Percentiles rank a stretch among this genome's conserved stretches.
Conservation (phyloP, 2,329 filamentous ascomycete genomes). For the Cercospora citrullina region DNA sequence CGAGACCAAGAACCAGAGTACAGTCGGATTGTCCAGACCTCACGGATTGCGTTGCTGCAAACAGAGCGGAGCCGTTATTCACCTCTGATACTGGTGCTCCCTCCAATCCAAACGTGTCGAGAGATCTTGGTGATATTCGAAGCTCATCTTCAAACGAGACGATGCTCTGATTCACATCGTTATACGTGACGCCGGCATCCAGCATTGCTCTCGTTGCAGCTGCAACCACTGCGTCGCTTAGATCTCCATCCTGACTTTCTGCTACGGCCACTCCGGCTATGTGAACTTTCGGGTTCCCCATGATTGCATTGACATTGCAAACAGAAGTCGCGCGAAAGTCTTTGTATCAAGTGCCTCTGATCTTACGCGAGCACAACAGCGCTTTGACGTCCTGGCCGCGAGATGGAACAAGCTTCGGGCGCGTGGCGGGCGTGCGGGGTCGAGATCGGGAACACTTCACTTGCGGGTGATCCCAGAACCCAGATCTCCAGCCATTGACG, state of each 20-base stretch:
- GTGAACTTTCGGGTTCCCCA: constrained; percentile 26
- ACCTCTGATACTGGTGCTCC: constrained; percentile 27
- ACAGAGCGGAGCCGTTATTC: constrained; percentile 28
- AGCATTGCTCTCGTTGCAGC: constrained; percentile 32
- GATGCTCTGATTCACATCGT: constrained; percentile 28
- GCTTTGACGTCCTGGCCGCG: neutral
- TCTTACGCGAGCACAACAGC: neutral
- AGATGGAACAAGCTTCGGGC: constrained; percentile 10
- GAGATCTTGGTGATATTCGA: constrained; percentile 21
- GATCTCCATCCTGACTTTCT: neutral
- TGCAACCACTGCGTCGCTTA: constrained; percentile 21
- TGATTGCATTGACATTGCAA: constrained; percentile 10
- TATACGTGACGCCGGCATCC: constrained; percentile 33
- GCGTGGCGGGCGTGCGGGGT: constrained; percentile 1
- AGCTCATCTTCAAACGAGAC: constrained; percentile 25
- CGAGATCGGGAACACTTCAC: neutral
- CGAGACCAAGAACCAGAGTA: constrained; percentile 28
- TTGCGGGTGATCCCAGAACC: neutral
- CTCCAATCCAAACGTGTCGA: constrained; percentile 28
- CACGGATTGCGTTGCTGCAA: constrained; percentile 25
- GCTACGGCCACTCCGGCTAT: constrained; percentile 31
- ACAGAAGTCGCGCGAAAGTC: neutral
- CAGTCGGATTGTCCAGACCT: constrained; percentile 26
- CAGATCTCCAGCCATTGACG: constrained; percentile 8
- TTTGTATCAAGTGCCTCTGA: neutral